Base-by-base conservation (phyloP, 768 basidiomycete species). In the Tricholoma sp. region DNA sequence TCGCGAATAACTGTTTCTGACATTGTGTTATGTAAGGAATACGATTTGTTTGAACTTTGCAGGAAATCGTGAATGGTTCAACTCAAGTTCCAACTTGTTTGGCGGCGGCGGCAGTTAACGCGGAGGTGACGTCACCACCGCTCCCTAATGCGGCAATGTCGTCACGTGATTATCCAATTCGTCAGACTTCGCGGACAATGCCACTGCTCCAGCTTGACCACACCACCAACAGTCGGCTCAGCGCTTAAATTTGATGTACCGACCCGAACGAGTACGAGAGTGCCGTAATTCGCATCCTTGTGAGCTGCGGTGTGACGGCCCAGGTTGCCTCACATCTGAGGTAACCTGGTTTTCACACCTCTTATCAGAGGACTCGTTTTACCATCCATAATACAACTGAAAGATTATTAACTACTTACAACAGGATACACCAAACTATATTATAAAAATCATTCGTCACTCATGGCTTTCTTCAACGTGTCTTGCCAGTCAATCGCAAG, bases 401-500 rank as follows among this genome's bases (percentile, higher is more conserved):
- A 20, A 24, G 24, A 52, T 52, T 24, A 52, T 39, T 15, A 39
- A 28, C 28, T 28, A 42, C 28, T 15, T 42, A 17, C 12, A 13
- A 53, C 15, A 29, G 9, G 13, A 20, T 39, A n/a, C 39, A 53
- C 20, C 24, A 58, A 56, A 41, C 47, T 29, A 53, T 7, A 42
- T 58, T 54, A 39, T 44, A 50, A 50, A 33, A 33, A 24, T 28
- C 50, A 65, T n/a, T 83, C 84, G 52, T 86, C 84, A 53, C 66
- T 76, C 32, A 70, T 72, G 11, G 85, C 80, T 65, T 79, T 88
- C 72, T 83, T 88, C 58, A 94, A 68, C 37, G 78, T 76, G 56
- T 93, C 91, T 68, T 93, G 89, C 88, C 91, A 95, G 61, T 91
- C 88, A 60, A 81, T 66, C 7, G 86, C 91, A 20, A 94, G 75